Evolutionary conservation across 2,329 filamentous ascomycete genomes (phyloP).

Genomic region (Colletotrichum horii): DNA sequence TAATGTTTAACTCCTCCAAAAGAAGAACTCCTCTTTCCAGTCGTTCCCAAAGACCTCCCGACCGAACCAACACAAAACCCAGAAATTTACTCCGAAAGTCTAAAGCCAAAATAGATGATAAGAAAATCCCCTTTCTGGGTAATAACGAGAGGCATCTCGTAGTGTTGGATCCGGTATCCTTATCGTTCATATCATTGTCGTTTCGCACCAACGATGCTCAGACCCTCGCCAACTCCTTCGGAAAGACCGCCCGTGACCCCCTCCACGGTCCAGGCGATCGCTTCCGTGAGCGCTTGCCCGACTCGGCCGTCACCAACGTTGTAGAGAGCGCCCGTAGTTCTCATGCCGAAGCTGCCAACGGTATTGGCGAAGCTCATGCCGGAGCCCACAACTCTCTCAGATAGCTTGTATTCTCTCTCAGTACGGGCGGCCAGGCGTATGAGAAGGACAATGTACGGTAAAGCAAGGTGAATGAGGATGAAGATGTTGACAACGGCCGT

Average conservation of each 20-base stretch:
- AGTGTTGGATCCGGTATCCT: neutral
- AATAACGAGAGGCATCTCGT: neutral
- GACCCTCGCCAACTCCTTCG: conserved; percentile 59
- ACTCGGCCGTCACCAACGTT: conserved; percentile 69
- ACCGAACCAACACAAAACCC: neutral
- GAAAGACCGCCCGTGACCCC: conserved; percentile 70
- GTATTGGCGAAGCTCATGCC: conserved; percentile 58
- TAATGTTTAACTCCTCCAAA: neutral
- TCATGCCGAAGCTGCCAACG: conserved; percentile 56
- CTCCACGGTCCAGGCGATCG: conserved; percentile 66
- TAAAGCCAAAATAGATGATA: neutral
- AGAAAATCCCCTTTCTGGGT: neutral
- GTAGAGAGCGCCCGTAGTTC: conserved; percentile 59
- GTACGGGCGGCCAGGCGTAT: conserved; percentile 61
- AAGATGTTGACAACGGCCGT: conserved; percentile 62
- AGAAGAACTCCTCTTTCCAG: neutral
- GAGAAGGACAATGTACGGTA: conserved; percentile 65
- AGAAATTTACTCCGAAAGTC: conserved; percentile 9
- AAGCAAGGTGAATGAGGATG: conserved; percentile 61
- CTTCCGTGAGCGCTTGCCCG: conserved; percentile 61
- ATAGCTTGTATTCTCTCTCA: conserved; percentile 71
- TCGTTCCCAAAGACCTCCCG: neutral
- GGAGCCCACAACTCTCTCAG: conserved; percentile 58
- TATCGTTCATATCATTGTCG: conserved; percentile 1
- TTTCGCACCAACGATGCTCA: conserved; percentile 22